Percentiles rank a stretch among this genome's conserved stretches.
These are phyloP conservation scores for Talaromyces rugulosus DNA, from an alignment of 2,329 filamentous ascomycete genomes.

Conservation along the genomic window DNA sequence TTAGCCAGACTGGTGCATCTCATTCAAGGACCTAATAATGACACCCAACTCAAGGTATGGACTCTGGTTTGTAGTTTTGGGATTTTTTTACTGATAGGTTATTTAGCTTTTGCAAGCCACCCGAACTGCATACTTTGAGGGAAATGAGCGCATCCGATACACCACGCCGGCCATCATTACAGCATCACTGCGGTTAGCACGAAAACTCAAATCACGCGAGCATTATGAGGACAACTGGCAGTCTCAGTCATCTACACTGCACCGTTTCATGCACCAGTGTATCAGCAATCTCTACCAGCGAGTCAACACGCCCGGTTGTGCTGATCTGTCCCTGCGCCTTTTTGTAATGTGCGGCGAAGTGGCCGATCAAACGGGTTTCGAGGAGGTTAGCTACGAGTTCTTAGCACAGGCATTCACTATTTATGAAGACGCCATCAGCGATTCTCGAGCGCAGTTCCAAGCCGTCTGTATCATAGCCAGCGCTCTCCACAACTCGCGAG, in stretches of 20 bases:
- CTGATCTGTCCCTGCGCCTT: constrained; percentile 81
- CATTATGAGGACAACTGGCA: constrained; percentile 77
- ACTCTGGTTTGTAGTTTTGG: not conserved
- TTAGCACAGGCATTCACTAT: constrained; percentile 98
- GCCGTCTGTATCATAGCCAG: constrained; percentile 92
- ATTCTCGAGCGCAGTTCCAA: constrained; percentile 95
- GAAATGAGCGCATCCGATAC: constrained; percentile 92
- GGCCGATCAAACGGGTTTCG: constrained; percentile 83
- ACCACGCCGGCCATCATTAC: constrained; percentile 92
- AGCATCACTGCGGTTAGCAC: constrained; percentile 80
- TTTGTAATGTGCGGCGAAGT: constrained; percentile 92
- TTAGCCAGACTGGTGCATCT: constrained; percentile 88
- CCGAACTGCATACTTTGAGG: constrained; percentile 80
- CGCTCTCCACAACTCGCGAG: constrained; percentile 78
- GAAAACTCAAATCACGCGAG: constrained; percentile 83
- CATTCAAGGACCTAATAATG: constrained; percentile 77
- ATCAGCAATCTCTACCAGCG: constrained; percentile 84
- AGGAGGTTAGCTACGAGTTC: constrained; percentile 96
- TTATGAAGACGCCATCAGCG: constrained; percentile 93
- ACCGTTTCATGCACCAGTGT: constrained; percentile 91
- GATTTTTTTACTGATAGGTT: not conserved
- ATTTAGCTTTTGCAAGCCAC: constrained; percentile 73
- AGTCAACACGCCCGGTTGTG: constrained; percentile 73
- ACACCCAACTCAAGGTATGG: constrained; percentile 76
- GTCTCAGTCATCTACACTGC: constrained; percentile 71